phyloP scores from a whole-genome alignment of 805 yeast species.

The Saturnispora galanensis region DNA sequence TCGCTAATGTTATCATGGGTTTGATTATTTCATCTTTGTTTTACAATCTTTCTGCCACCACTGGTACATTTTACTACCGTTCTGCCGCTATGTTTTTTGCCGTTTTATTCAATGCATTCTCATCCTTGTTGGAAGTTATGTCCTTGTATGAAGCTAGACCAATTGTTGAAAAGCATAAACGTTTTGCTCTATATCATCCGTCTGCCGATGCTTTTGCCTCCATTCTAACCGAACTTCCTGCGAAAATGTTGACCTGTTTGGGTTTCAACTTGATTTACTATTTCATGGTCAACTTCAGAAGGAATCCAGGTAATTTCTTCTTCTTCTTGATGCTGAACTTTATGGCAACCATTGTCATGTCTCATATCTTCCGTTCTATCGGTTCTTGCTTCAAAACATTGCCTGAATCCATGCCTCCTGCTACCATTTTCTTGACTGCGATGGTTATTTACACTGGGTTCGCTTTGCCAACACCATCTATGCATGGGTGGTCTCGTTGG shows the following conservation, averaged over 20 bases:
- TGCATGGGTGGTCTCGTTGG: conserved; percentile 62
- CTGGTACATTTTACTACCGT: conserved; percentile 43
- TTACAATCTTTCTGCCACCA: conserved; percentile 35
- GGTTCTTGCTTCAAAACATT: conserved; percentile 40
- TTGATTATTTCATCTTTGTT: conserved; percentile 48
- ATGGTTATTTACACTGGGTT: conserved; percentile 44
- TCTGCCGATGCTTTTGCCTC: conserved; percentile 53
- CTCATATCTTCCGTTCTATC: conserved; percentile 43
- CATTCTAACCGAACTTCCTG: conserved; percentile 46
- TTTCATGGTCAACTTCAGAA: conserved; percentile 43
- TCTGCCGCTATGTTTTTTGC: conserved; percentile 63
- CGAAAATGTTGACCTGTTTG: conserved; percentile 35
- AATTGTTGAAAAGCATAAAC: conserved; percentile 49
- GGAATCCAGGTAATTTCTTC: conserved; percentile 46
- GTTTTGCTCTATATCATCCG: conserved; percentile 48
- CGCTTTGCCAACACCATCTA: conserved; percentile 44
- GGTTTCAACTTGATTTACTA: conserved; percentile 42
- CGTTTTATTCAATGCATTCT: conserved; percentile 50
- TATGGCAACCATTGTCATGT: conserved; percentile 40
- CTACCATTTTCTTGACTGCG: conserved; percentile 39
- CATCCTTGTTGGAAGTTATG: conserved; percentile 50
- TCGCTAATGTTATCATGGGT: conserved; percentile 44
- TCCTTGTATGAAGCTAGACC: conserved; percentile 45
- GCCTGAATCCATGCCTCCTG: conserved; percentile 50
- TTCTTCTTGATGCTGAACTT: conserved; percentile 37